Percentiles rank a stretch among this genome's conserved stretches.
These are phyloP conservation scores for Amanita muscaria DNA, from an alignment of 768 basidiomycete species.

Conservation along the genomic window DNA sequence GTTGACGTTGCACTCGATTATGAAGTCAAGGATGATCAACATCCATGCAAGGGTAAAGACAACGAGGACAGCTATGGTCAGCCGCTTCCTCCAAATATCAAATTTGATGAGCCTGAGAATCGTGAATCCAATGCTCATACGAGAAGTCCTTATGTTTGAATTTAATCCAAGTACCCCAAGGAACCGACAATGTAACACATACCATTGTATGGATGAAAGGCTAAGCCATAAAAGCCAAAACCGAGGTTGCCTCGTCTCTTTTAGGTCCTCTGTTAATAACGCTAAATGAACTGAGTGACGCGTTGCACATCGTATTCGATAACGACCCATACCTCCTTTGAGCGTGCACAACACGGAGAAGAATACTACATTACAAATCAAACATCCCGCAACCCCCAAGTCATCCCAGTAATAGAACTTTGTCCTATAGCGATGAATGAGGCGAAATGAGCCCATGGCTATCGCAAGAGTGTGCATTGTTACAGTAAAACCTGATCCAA, in stretches of 20 bases:
- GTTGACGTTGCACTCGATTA: too few species aligned
- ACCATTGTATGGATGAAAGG: too few species aligned
- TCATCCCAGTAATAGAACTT: slow-evolving; percentile 20
- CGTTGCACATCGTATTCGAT: too few species aligned
- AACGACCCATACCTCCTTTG: slow-evolving; percentile 3
- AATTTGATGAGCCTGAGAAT: slow-evolving; percentile 1
- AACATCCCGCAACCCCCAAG: slow-evolving; percentile 12
- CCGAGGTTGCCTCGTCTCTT: too few species aligned
- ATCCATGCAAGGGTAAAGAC: slow-evolving; percentile 10
- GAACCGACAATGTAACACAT: too few species aligned
- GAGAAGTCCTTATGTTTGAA: slow-evolving; percentile 4
- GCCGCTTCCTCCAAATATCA: slow-evolving; percentile 3
- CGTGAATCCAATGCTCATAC: slow-evolving; percentile 6
- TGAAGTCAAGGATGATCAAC: slow-evolving; percentile 7
- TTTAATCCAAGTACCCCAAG: too few species aligned
- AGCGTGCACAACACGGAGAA: slow-evolving; percentile 10
- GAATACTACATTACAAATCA: slow-evolving; percentile 12
- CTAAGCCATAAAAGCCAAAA: too few species aligned
- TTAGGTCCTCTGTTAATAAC: too few species aligned
- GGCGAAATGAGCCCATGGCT: slow-evolving; percentile 12
- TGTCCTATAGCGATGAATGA: slow-evolving; percentile 12
- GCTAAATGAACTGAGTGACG: background rate
- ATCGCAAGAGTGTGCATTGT: too few species aligned
- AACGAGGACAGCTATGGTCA: slow-evolving; percentile 5
- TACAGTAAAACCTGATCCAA: too few species aligned